phyloP scores from a whole-genome alignment of 352 stramenopile species.

The Phytophthora ohioensis region DNA sequence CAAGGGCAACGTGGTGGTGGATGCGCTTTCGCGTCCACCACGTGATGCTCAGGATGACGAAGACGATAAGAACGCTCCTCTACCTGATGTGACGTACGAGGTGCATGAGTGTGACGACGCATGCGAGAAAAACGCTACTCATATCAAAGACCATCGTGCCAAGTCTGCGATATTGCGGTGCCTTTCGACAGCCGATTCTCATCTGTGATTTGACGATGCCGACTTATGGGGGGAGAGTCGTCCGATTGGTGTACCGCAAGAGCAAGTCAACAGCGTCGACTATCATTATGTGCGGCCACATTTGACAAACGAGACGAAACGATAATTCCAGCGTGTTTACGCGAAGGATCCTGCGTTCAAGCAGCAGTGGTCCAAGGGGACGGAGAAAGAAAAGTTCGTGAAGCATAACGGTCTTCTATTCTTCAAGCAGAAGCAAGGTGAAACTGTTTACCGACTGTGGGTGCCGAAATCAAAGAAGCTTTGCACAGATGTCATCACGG shows the following conservation, averaged over 20 bases:
- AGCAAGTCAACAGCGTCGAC: no score
- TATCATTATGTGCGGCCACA: not conserved
- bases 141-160: not conserved
- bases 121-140: not conserved
- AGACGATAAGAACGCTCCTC: conserved; percentile 2
- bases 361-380: no score
- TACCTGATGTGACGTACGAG: not conserved
- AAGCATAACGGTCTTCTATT: no score
- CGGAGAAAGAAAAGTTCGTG: no score
- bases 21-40: conserved; percentile 6
- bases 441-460: no score
- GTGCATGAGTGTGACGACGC: conserved; percentile 5
- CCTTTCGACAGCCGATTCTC: no score
- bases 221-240: no score
- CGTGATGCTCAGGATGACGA: not conserved
- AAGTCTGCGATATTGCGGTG: not conserved
- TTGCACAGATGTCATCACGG: no score
- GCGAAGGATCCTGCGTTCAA: not conserved
- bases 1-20: conserved; percentile 8
- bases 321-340: not conserved
- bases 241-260: no score
- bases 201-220: no score
- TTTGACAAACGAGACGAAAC: not conserved
- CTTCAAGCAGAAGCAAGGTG: no score
- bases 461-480: no score